Evolutionary conservation across 257 asterid genomes (phyloP).

Genomic region (Capsicum pubescens): DNA sequence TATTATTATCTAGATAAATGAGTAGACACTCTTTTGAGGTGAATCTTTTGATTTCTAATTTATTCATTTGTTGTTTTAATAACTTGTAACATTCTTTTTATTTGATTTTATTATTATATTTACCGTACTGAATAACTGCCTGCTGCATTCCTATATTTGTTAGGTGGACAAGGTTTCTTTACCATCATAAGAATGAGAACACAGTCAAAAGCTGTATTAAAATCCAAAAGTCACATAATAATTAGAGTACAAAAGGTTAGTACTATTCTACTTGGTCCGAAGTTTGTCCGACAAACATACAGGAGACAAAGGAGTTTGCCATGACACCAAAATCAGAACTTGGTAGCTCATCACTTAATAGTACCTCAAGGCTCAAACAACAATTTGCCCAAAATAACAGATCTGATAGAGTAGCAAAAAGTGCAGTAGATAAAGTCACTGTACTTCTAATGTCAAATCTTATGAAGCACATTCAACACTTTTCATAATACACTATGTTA

Average conservation of each 20-base stretch:
- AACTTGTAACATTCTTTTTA: not conserved
- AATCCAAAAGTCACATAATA: not conserved
- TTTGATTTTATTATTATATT: not conserved
- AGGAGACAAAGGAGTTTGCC: constrained; percentile 15
- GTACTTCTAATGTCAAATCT: not conserved
- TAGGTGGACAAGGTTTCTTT: not conserved
- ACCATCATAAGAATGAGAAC: constrained; percentile 9
- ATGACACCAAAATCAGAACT: constrained; percentile 13
- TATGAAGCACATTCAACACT: not conserved
- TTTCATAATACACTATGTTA: not conserved
- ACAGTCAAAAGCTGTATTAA: not conserved
- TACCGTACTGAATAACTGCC: not conserved
- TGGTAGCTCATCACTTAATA: not conserved
- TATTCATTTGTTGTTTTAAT: not conserved
- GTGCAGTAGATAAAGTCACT: not conserved
- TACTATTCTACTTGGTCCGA: constrained; percentile 3
- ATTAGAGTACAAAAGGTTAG: not conserved
- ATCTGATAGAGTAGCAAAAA: not conserved
- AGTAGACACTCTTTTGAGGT: not conserved
- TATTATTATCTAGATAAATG: constrained; percentile 4
- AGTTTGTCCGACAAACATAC: not conserved
- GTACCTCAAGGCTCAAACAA: not conserved
- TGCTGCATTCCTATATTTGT: not conserved
- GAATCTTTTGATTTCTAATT: not conserved
- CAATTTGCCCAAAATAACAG: constrained; percentile 15